A percentile compares a stretch with the other conserved stretches of the same genome.
Conservation (phyloP, 2,329 filamentous ascomycete species). For the Sphaerulina musiva region DNA sequence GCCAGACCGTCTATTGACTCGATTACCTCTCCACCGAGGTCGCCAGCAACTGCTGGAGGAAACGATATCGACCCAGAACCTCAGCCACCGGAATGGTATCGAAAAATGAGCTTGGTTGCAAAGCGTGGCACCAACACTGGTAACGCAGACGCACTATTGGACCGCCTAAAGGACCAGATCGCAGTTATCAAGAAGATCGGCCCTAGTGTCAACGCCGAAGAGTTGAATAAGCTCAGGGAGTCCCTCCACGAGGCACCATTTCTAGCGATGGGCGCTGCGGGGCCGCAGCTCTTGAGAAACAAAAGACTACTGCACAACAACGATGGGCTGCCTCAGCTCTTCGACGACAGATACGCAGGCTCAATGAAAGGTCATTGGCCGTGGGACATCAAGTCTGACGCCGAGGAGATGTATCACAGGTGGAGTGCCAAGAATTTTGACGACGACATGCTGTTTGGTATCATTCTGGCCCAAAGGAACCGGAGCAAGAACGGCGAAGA, state of each 20-base stretch:
- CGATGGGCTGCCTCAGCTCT: conserved; percentile 39
- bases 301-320: conserved; percentile 34
- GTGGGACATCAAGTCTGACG: conserved; percentile 44
- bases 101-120: background rate
- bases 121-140: conserved; percentile 7
- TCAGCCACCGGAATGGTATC: conserved; percentile 22
- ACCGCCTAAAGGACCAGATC: conserved; percentile 10
- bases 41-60: background rate
- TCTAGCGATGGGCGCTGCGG: conserved; percentile 26
- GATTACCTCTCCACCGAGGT: background rate
- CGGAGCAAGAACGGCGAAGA: conserved; percentile 1
- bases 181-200: conserved; percentile 4
- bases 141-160: conserved; percentile 8
- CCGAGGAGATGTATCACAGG: conserved; percentile 41
- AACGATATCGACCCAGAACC: background rate
- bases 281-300: conserved; percentile 29
- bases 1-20: no score
- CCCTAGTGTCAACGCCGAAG: background rate
- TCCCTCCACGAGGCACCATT: conserved; percentile 39
- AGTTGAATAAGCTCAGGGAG: conserved; percentile 32
- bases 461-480: conserved; percentile 29
- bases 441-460: conserved; percentile 42
- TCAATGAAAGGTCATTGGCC: conserved; percentile 34
- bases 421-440: conserved; percentile 42
- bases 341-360: conserved; percentile 25